A percentile compares a stretch with the other conserved stretches of the same genome.
These are phyloP conservation scores for Rosa rugosa DNA, from an alignment of 306 rosid genomes.

Conservation along the genomic window DNA sequence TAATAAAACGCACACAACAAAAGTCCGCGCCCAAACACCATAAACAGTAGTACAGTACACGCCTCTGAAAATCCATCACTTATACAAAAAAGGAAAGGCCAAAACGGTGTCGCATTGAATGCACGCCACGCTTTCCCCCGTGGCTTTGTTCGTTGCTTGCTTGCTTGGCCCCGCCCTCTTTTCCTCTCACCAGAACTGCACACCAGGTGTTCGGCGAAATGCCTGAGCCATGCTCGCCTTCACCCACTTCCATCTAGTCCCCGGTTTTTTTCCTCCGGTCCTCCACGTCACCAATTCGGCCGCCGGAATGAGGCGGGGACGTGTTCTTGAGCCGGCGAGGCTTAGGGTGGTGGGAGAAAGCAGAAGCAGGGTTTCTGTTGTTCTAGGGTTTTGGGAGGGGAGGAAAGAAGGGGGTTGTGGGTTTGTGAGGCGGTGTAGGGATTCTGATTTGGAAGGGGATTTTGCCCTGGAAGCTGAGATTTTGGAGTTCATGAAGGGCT, in stretches of 20 bases:
- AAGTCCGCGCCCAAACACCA: not conserved
- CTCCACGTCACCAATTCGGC: constrained; percentile 10
- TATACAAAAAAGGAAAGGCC: too few relatives aligned
- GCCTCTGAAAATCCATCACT: too few relatives aligned
- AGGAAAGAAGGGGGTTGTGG: constrained; percentile 17
- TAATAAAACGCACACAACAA: too few relatives aligned
- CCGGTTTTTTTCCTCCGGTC: constrained; percentile 18
- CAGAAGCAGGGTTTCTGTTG: not conserved
- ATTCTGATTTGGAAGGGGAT: constrained; percentile 48
- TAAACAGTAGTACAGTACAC: too few relatives aligned
- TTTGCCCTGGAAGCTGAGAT: constrained; percentile 61
- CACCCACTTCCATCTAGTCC: constrained; percentile 28
- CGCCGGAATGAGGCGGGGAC: not conserved
- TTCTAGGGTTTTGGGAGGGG: constrained; percentile 18
- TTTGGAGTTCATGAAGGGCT: constrained; percentile 80
- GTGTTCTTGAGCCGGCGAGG: constrained; percentile 10
- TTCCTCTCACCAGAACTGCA: constrained; percentile 19
- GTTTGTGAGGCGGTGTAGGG: constrained; percentile 51
- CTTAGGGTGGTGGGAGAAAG: constrained; percentile 18
- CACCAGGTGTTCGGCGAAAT: constrained; percentile 70
- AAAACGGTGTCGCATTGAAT: not conserved
- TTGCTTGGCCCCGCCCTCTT: too few relatives aligned
- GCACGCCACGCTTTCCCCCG: constrained; percentile 3
- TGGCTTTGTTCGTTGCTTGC: constrained; percentile 5
- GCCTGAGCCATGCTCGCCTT: constrained; percentile 78